Percentiles rank a stretch among this genome's conserved stretches.
phyloP scores from a whole-genome alignment of 306 rosid genomes.

The Macrotyloma uniflorum region DNA sequence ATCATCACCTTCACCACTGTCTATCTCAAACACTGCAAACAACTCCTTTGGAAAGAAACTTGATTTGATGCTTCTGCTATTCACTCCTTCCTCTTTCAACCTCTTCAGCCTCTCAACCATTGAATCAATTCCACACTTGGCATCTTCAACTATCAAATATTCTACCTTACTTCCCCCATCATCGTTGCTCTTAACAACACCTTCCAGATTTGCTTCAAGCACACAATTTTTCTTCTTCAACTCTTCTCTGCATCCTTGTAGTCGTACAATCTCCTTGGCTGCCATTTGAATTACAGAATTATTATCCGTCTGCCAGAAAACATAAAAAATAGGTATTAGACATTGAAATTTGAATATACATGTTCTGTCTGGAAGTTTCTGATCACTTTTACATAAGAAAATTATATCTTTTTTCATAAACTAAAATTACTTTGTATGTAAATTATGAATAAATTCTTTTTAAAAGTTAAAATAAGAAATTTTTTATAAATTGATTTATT shows the following conservation, averaged over 20 bases:
- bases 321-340: background rate
- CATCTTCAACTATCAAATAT: constrained; percentile 43
- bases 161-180: constrained; percentile 27
- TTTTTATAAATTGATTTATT: too few relatives aligned
- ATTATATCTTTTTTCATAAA: too few relatives aligned
- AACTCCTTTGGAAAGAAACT: constrained; percentile 49
- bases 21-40: constrained; percentile 48
- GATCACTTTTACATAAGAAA: too few relatives aligned
- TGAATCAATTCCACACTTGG: constrained; percentile 58
- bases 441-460: too few relatives aligned
- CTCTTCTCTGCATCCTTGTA: constrained; percentile 48
- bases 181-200: background rate
- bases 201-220: constrained; percentile 44
- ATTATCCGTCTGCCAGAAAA: constrained; percentile 59
- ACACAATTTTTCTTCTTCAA: constrained; percentile 44
- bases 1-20: constrained; percentile 33
- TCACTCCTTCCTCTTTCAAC: constrained; percentile 51
- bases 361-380: too few relatives aligned
- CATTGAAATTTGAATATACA: background rate
- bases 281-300: constrained; percentile 64
- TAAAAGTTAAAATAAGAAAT: too few relatives aligned
- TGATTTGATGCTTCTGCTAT: constrained; percentile 51
- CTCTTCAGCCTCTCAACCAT: constrained; percentile 56
- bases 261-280: constrained; percentile 48
- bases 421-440: too few relatives aligned